A percentile compares a stretch with the other conserved stretches of the same genome.
Evolutionary conservation across 805 yeast genomes (phyloP).

Genomic region (Wickerhamomyces pijperi): DNA sequence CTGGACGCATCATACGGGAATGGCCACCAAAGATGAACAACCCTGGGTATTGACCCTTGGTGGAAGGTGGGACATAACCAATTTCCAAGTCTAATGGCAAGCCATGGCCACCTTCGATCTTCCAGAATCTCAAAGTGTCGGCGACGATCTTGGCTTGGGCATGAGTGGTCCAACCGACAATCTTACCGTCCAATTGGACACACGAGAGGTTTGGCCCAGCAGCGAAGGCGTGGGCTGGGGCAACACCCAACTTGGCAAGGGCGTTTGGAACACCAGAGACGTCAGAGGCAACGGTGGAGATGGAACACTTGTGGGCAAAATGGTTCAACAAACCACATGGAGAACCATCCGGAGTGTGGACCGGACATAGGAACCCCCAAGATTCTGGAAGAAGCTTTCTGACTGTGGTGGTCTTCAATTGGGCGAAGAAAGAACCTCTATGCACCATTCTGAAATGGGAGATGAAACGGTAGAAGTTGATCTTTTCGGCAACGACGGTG

Average conservation of each 20-base stretch:
- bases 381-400: conserved; percentile 94
- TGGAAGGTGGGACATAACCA: conserved; percentile 93
- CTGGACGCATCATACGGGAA: conserved; percentile 94
- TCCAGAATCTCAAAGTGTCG: conserved; percentile 85
- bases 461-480: conserved; percentile 91
- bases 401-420: conserved; percentile 92
- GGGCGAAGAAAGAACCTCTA: conserved; percentile 98
- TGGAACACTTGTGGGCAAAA: conserved; percentile 88
- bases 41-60: conserved; percentile 96
- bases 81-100: conserved; percentile 82
- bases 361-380: conserved; percentile 99
- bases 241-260: conserved; percentile 65
- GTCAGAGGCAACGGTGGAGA: conserved; percentile 68
- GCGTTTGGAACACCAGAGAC: conserved; percentile 60
- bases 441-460: conserved; percentile 99
- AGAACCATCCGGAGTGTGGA: conserved; percentile 98
- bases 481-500: conserved; percentile 97
- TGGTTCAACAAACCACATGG: conserved; percentile 98
- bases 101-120: conserved; percentile 69
- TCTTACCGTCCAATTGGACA: conserved; percentile 86
- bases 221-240: conserved; percentile 66
- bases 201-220: conserved; percentile 87
- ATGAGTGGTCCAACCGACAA: conserved; percentile 92
- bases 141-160: conserved; percentile 79
- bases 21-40: conserved; percentile 83